A percentile compares a stretch with the other conserved stretches of the same genome.
These are phyloP conservation scores for Curvularia sp. DNA, from an alignment of 2,329 filamentous ascomycete genomes.

Conservation along the genomic window DNA sequence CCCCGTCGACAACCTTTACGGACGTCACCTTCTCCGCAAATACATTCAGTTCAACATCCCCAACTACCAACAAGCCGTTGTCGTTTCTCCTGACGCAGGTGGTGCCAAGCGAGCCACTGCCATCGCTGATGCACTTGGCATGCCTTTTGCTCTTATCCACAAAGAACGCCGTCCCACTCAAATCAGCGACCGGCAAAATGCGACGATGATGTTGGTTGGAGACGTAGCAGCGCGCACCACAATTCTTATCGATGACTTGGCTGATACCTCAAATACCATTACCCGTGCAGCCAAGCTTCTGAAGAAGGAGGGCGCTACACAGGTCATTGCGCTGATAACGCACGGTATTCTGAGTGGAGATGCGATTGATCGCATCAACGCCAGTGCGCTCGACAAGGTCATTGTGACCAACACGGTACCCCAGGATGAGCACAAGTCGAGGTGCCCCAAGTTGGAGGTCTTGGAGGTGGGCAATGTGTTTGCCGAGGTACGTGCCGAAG, in stretches of 20 bases:
- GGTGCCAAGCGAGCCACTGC: slow-evolving; percentile 95
- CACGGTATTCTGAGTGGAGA: slow-evolving; percentile 96
- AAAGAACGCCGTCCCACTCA: slow-evolving; percentile 93
- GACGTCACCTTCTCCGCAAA: slow-evolving; percentile 72
- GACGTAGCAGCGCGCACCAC: slow-evolving; percentile 81
- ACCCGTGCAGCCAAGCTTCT: slow-evolving; percentile 95
- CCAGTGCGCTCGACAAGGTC: slow-evolving; percentile 89
- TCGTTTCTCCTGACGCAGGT: slow-evolving; percentile 95
- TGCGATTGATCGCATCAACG: slow-evolving; percentile 92
- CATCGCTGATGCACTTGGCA: slow-evolving; percentile 89
- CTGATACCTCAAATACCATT: slow-evolving; percentile 96
- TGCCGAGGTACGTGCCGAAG: slow-evolving; percentile 69
- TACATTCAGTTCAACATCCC: slow-evolving; percentile 82
- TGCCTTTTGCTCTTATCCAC: slow-evolving; percentile 97
- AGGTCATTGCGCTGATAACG: slow-evolving; percentile 89
- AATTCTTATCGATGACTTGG: slow-evolving; percentile 92
- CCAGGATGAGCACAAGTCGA: slow-evolving; percentile 77
- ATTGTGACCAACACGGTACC: slow-evolving; percentile 95
- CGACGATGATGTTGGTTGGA: slow-evolving; percentile 93
- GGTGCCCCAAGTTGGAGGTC: slow-evolving; percentile 88
- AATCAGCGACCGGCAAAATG: slow-evolving; percentile 80
- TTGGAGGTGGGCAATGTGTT: slow-evolving; percentile 89
- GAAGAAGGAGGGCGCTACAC: slow-evolving; percentile 88
- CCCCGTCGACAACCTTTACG: slow-evolving; percentile 96
- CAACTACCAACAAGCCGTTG: slow-evolving; percentile 83